These are phyloP conservation scores for Leishmania guyanensis DNA, from an alignment of 208 protist species.

Conservation along the genomic window DNA sequence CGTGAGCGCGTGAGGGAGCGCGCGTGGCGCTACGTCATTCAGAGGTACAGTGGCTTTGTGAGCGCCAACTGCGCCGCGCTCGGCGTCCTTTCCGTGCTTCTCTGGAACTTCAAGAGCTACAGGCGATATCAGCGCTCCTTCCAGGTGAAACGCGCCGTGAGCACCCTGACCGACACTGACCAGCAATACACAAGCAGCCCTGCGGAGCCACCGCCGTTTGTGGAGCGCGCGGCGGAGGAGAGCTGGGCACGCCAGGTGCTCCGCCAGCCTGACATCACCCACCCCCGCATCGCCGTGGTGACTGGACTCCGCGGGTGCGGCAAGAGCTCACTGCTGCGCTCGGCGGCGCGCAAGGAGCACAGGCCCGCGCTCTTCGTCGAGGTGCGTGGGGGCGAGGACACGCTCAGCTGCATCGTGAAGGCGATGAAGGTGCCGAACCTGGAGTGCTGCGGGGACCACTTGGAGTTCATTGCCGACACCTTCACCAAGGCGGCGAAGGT, in stretches of 20 bases:
- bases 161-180: no score
- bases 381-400: no score
- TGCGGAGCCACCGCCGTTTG: no score
- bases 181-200: no score
- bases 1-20: conserved; percentile 72
- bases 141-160: no score
- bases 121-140: no score
- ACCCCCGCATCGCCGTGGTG: conserved; percentile 66
- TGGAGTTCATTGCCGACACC: conserved; percentile 82
- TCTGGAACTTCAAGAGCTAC: conserved; percentile 77
- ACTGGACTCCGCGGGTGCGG: conserved; percentile 64
- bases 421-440: conserved; percentile 80
- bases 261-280: conserved; percentile 59
- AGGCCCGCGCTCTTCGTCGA: conserved; percentile 73
- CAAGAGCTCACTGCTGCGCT: no score
- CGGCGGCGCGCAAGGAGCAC: conserved; percentile 84
- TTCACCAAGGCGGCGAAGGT: conserved; percentile 67
- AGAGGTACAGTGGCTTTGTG: conserved; percentile 75
- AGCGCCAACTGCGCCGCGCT: conserved; percentile 66
- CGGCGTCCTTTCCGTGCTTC: conserved; percentile 66
- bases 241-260: conserved; percentile 75
- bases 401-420: no score
- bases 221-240: no score
- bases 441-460: conserved; percentile 79
- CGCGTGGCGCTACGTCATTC: conserved; percentile 63